Conservation (phyloP, 108 stramenopile genomes). For the Cyclotella choctawhatcheeana region DNA sequence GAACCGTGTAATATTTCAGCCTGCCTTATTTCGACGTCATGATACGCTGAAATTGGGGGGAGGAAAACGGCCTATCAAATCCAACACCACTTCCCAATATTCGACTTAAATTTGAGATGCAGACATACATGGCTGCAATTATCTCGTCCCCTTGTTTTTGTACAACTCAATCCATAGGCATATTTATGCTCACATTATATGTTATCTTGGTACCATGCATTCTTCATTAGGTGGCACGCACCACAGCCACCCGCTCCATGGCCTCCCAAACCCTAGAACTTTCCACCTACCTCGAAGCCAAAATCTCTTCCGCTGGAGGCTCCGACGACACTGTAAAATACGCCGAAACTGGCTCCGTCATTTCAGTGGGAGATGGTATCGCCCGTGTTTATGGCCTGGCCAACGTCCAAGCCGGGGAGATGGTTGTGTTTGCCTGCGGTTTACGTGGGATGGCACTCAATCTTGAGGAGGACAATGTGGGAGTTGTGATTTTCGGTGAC, state of each 20-base stretch:
- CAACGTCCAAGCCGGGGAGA: conserved; percentile 99
- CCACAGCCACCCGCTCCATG: conserved; percentile 76
- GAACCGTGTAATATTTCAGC: too few relatives aligned
- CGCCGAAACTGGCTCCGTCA: conserved; percentile 98
- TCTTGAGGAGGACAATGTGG: conserved; percentile 99
- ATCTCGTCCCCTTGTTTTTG: background rate
- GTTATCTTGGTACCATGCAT: conserved; percentile 1
- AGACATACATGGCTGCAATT: background rate
- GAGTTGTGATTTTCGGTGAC: conserved; percentile 99
- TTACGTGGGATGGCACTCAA: conserved; percentile 99
- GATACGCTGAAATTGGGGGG: too few relatives aligned
- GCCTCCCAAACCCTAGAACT: conserved; percentile 95
- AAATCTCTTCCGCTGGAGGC: conserved; percentile 90
- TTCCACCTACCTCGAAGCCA: conserved; percentile 95
- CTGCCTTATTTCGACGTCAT: too few relatives aligned
- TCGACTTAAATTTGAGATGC: background rate
- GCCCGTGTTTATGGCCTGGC: conserved; percentile 99
- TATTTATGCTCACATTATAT: background rate
- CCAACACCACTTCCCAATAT: too few relatives aligned
- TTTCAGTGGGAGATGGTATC: conserved; percentile 99
- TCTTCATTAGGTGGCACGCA: conserved; percentile 61
- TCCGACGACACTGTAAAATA: conserved; percentile 87
- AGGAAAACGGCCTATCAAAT: too few relatives aligned
- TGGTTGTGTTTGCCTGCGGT: conserved; percentile 97
- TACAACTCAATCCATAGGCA: background rate